Percentiles rank a stretch among this genome's conserved stretches.
Evolutionary conservation across 2,329 filamentous ascomycete species (phyloP).

Genomic region (Fusarium sp.): DNA sequence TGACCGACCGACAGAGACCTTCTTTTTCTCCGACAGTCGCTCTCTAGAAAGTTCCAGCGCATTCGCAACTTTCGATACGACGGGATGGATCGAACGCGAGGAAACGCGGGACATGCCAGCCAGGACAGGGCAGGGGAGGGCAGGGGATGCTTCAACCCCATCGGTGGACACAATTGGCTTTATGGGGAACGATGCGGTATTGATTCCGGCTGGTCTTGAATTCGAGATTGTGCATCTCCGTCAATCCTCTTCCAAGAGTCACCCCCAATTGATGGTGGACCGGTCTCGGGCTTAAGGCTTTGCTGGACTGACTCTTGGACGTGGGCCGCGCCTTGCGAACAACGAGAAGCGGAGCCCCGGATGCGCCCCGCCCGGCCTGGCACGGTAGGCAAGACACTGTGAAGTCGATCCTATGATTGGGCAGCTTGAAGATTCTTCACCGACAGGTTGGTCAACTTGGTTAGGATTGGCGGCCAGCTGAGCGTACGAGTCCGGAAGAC

Average conservation of each 20-base stretch:
- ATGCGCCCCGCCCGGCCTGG: constrained; percentile 15
- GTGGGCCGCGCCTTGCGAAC: constrained; percentile 43
- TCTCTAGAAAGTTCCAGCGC: constrained; percentile 41
- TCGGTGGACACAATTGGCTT: neutral
- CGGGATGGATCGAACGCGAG: neutral
- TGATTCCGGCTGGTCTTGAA: neutral
- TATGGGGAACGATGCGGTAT: neutral
- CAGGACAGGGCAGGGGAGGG: neutral
- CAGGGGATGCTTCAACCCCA: neutral
- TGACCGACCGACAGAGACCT: constrained; percentile 20
- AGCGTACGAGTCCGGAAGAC: neutral
- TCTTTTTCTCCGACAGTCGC: constrained; percentile 8
- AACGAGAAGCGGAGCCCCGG: constrained; percentile 45
- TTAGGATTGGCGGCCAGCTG: neutral
- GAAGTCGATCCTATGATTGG: constrained; percentile 19
- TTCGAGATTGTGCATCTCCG: constrained; percentile 2
- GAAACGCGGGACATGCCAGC: neutral
- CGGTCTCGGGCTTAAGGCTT: constrained; percentile 38
- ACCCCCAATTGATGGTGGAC: constrained; percentile 19
- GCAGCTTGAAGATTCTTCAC: neutral
- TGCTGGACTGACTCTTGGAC: constrained; percentile 15
- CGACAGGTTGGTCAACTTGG: neutral
- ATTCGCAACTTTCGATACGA: constrained; percentile 20
- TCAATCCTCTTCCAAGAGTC: neutral
- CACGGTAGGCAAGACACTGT: constrained; percentile 31